phyloP scores from a whole-genome alignment of 2,329 filamentous ascomycete genomes.

The Pezizomycotina sp. region DNA sequence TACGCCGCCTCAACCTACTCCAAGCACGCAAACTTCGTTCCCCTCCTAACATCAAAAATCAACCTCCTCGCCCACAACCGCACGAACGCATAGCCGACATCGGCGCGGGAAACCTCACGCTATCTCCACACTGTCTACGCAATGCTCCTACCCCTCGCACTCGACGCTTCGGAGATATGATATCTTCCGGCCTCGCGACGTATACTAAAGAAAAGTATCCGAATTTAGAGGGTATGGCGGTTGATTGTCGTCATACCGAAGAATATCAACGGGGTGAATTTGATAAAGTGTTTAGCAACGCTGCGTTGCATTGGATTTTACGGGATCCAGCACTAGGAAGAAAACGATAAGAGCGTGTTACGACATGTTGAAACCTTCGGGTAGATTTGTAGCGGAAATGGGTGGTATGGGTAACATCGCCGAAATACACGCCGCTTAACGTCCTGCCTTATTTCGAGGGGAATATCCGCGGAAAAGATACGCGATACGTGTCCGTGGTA shows the following conservation, averaged over 20 bases:
- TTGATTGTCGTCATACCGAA: constrained; percentile 19
- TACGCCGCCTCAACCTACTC: constrained; percentile 24
- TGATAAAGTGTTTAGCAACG: constrained; percentile 32
- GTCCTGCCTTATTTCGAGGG: constrained; percentile 15
- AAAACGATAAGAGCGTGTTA: constrained; percentile 5
- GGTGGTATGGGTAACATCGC: constrained; percentile 22
- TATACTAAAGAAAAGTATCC: constrained; percentile 24
- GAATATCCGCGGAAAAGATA: constrained; percentile 8
- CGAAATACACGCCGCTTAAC: constrained; percentile 21
- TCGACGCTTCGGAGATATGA: constrained; percentile 32
- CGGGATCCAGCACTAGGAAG: constrained; percentile 3
- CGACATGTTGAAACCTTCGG: constrained; percentile 12
- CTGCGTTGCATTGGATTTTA: constrained; percentile 33
- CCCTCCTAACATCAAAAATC: constrained; percentile 30
- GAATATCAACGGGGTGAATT: constrained; percentile 21
- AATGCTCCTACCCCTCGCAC: constrained; percentile 27
- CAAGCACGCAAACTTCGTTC: constrained; percentile 30
- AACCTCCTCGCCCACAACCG: constrained; percentile 28
- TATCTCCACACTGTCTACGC: constrained; percentile 30
- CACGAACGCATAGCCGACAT: constrained; percentile 28
- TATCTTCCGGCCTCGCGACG: constrained; percentile 27
- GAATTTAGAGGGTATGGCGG: constrained; percentile 26
- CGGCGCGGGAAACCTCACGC: constrained; percentile 28
- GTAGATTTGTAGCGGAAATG: constrained; percentile 21
- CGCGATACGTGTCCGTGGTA: constrained; percentile 20